Evolutionary conservation across 1,284 basidiomycete genomes (phyloP).

Genomic region (Neotropicomus parvogracilis): DNA sequence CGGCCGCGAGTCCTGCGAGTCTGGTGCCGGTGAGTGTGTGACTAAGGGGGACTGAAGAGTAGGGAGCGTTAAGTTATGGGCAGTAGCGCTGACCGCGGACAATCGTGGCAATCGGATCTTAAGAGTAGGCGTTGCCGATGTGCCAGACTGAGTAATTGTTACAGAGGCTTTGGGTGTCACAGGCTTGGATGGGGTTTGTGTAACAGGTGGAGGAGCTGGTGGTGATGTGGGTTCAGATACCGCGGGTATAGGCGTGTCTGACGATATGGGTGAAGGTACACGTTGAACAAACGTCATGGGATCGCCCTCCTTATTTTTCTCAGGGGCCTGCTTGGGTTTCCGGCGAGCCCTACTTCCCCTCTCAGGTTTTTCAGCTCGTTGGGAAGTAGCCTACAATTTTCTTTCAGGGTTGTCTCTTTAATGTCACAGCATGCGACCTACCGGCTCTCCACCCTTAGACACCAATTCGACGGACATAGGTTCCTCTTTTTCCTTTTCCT

Average conservation of each 20-base stretch:
- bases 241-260: slow-evolving; percentile 18
- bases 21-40: slow-evolving; percentile 26
- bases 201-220: slow-evolving; percentile 9
- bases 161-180: slow-evolving; percentile 34
- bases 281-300: slow-evolving; percentile 6
- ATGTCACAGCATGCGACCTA: slow-evolving; percentile 15
- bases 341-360: slow-evolving; percentile 24
- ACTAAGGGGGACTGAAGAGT: slow-evolving; percentile 24
- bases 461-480: slow-evolving; percentile 6
- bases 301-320: slow-evolving; percentile 18
- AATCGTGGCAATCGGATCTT: slow-evolving; percentile 34
- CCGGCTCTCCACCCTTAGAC: slow-evolving; percentile 11
- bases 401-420: slow-evolving; percentile 7
- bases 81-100: slow-evolving; percentile 29
- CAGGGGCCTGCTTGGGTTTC: slow-evolving; percentile 17
- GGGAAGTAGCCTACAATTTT: slow-evolving; percentile 12
- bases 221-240: slow-evolving; percentile 14
- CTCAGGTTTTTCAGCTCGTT: slow-evolving; percentile 14
- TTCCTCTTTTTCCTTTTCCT: slow-evolving; percentile 29
- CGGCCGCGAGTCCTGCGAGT: slow-evolving; percentile 26
- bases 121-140: slow-evolving; percentile 34
- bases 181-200: slow-evolving; percentile 23
- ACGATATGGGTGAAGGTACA: slow-evolving; percentile 10
- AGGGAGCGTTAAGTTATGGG: slow-evolving; percentile 20
- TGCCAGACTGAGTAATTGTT: slow-evolving; percentile 33